Conservation (phyloP, 1,139 yeast genomes). For the Sugiyamaella novakii region DNA sequence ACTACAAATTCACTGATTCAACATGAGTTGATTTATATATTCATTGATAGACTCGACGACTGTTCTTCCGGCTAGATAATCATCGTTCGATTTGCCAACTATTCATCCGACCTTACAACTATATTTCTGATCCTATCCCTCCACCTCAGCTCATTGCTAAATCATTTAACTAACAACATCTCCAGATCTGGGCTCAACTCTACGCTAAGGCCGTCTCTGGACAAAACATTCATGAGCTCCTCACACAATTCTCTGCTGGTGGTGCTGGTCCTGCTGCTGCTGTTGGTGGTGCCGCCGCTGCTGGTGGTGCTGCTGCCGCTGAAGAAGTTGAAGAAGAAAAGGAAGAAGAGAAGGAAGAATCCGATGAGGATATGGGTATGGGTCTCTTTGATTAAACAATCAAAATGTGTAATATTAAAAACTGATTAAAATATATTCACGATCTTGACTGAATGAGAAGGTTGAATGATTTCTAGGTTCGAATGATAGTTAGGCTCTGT, state of each 20-base stretch:
- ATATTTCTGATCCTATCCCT: too few species aligned
- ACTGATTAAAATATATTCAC: conserved; percentile 14
- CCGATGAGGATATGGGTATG: conserved; percentile 45
- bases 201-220: conserved; percentile 98
- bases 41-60: too few species aligned
- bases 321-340: conserved; percentile 39
- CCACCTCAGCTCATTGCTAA: neutral
- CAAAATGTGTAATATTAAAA: conserved; percentile 15
- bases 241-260: conserved; percentile 71
- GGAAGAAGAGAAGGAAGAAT: conserved; percentile 37
- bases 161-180: neutral
- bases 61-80: too few species aligned
- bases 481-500: conserved; percentile 2
- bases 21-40: too few species aligned
- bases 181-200: conserved; percentile 63
- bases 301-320: conserved; percentile 69
- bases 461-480: neutral
- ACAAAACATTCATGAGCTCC: conserved; percentile 89
- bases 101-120: too few species aligned
- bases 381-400: conserved; percentile 44
- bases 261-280: conserved; percentile 53
- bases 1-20: too few species aligned
- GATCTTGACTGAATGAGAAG: neutral
- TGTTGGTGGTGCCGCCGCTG: conserved; percentile 58
- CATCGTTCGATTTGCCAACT: too few species aligned